Conservation (phyloP, 805 yeast genomes). For the Schwanniomyces occidentalis region DNA sequence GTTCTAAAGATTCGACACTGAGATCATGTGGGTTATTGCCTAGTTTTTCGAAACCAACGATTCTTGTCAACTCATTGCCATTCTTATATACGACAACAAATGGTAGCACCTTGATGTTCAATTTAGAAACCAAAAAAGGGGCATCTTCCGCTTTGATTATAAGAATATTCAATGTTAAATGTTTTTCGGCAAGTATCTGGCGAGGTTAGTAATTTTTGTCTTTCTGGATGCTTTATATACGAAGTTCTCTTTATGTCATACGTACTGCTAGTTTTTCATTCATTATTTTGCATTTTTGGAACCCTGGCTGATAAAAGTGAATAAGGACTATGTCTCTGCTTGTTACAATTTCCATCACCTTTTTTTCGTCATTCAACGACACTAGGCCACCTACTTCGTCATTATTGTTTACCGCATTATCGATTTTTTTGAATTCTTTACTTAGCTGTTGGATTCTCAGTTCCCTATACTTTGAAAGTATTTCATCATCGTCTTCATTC, state of each 20-base stretch:
- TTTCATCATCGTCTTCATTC: constrained; percentile 47
- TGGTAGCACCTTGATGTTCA: constrained; percentile 69
- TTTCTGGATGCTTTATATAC: neutral
- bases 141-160: constrained; percentile 62
- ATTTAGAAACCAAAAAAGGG: constrained; percentile 68
- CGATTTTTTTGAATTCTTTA: constrained; percentile 38
- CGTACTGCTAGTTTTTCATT: constrained; percentile 36
- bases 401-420: constrained; percentile 29
- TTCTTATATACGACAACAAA: constrained; percentile 60
- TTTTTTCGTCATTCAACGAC: constrained; percentile 51
- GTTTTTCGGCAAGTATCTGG: constrained; percentile 52
- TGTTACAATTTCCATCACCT: constrained; percentile 53
- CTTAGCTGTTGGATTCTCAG: constrained; percentile 59
- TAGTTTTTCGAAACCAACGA: constrained; percentile 70
- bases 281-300: constrained; percentile 62
- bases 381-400: constrained; percentile 46
- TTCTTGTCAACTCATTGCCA: constrained; percentile 58
- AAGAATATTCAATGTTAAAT: constrained; percentile 53
- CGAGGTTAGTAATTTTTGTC: neutral
- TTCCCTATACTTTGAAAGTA: constrained; percentile 57
- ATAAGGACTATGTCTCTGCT: constrained; percentile 46
- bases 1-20: constrained; percentile 49
- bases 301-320: constrained; percentile 64
- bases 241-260: neutral
- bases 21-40: constrained; percentile 49